Evolutionary conservation across 2,329 filamentous ascomycete genomes (phyloP).

Genomic region (Lasiodiplodia sp.): DNA sequence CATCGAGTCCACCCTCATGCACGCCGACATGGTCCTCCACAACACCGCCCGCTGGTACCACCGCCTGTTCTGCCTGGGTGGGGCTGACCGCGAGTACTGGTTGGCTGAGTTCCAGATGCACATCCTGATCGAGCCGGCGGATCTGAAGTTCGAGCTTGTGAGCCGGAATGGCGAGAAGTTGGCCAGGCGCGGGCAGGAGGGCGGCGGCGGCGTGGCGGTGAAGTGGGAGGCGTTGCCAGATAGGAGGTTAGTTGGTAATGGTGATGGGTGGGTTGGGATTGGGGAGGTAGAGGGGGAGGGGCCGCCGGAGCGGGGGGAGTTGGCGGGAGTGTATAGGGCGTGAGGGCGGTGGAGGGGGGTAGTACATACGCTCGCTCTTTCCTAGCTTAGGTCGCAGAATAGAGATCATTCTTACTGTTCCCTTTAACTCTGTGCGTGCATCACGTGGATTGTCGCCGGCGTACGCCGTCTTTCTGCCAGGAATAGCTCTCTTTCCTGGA

Average conservation of each 20-base stretch:
- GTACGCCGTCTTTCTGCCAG: no score
- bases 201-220: neutral
- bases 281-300: neutral
- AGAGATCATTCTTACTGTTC: no score
- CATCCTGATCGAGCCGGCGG: slow-evolving; percentile 35
- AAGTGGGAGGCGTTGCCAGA: slow-evolving; percentile 1
- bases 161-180: neutral
- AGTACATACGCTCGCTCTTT: no score
- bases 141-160: slow-evolving; percentile 33
- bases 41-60: slow-evolving; percentile 35
- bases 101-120: slow-evolving; percentile 33
- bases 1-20: slow-evolving; percentile 30
- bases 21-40: slow-evolving; percentile 1
- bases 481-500: no score
- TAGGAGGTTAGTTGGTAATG: no score
- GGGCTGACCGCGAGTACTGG: slow-evolving; percentile 27
- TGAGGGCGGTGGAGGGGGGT: neutral
- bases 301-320: neutral
- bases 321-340: neutral
- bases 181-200: neutral
- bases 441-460: no score
- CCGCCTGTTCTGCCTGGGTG: neutral
- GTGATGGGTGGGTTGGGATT: no score
- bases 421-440: no score
- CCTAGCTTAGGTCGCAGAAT: no score